Base-by-base conservation (phyloP, 2,329 filamentous ascomycete genomes). In the Rachicladosporium sp. region DNA sequence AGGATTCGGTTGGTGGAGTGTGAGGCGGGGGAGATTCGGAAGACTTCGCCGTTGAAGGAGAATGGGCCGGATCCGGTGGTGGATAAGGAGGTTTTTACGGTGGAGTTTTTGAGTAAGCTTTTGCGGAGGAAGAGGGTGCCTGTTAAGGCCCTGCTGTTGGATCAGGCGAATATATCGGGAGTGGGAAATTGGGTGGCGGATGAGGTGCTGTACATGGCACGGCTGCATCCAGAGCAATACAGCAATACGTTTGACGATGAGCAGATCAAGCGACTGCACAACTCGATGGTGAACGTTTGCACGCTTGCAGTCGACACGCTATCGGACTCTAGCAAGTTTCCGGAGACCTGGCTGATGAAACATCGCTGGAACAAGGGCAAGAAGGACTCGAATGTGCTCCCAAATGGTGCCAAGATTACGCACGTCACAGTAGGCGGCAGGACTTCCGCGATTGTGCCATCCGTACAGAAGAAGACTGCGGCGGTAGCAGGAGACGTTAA, bases 121-220 rank as follows among this genome's bases (percentile, higher is more conserved):
- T 69, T 95, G 66, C 68, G 64, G 36, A 76, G 71, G 42, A 87
- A 89, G 40, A 84, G 76, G 51, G 83, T 95, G 1, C 88, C 89
- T 0, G 74, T 96, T 48, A 96, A 96, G 59, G 84, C 87, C 0
- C 69, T 95, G 12, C 66, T 98, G 10, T 70, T 96, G 3, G 85
- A 96, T 56, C 91, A 98, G 61, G 72, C 77, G 11, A 82, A 82
- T 57, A 82, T 96, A 45, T 91, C 83, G 53, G 15, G 15, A 19
- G 15, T 19, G 15, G 91, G 91, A 0, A 96, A 96, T 56, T 98
- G 89, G 89, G 89, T 96, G 39, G 87, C 81, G 64, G 91, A 98
- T 56, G 91, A 98, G 60, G 80, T 94, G 5, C 67, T 98, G 37
- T 98, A 88, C 54, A 80, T 96, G 50, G 82, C 91, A 4, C 78